Percentiles rank a stretch among this genome's conserved stretches.
Conservation (phyloP, 192 early-diverging fungal species). For the Coemansia sp. region DNA sequence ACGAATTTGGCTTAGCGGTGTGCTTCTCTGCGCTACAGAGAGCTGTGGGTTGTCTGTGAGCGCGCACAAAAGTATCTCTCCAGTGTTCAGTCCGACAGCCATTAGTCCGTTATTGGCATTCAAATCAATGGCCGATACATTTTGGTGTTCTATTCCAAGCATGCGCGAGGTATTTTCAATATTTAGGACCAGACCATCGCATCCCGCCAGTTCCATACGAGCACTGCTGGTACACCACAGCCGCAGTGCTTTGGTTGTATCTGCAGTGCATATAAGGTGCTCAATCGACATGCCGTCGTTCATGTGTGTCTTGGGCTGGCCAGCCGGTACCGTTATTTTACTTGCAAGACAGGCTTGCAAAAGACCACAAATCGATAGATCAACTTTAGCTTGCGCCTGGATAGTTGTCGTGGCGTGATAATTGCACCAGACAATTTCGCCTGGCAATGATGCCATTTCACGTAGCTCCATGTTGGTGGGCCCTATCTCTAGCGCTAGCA, state of each 20-base stretch:
- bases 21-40: conserved; percentile 12
- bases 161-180: conserved; percentile 16
- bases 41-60: conserved; percentile 22
- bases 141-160: conserved; percentile 25
- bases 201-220: conserved; percentile 8
- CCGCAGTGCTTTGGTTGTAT: conserved; percentile 12
- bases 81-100: conserved; percentile 28
- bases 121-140: neutral
- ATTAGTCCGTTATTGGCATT: conserved; percentile 36
- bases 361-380: conserved; percentile 1
- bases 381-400: conserved; percentile 7
- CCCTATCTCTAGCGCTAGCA: conserved; percentile 14
- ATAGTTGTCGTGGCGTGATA: neutral
- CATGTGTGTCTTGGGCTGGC: neutral
- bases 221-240: conserved; percentile 26
- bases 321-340: neutral
- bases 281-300: neutral
- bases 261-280: conserved; percentile 19
- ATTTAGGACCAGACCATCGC: conserved; percentile 17
- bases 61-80: conserved; percentile 30
- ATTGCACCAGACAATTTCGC: conserved; percentile 36
- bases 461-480: conserved; percentile 14
- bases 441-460: conserved; percentile 7
- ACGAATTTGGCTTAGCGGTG: conserved; percentile 13
- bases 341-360: neutral